Percentiles rank a stretch among this genome's conserved stretches.
phyloP scores from a whole-genome alignment of 108 stramenopile genomes.

The Skeletonema menzelii region DNA sequence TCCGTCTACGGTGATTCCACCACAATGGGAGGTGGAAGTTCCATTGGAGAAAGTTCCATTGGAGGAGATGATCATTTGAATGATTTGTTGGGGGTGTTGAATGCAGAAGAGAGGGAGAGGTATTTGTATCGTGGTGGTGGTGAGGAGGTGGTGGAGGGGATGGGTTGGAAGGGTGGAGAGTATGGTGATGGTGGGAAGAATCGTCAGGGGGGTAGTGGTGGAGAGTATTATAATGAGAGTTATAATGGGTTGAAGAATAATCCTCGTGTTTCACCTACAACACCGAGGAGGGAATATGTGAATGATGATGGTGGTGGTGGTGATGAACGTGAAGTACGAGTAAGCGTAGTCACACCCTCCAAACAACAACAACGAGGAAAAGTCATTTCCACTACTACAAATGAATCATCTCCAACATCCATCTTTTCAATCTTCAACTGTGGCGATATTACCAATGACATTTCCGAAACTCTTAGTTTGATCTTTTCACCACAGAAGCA shows the following conservation, averaged over 20 bases:
- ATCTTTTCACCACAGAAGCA: too few relatives aligned
- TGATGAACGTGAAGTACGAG: background rate
- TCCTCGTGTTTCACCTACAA: background rate
- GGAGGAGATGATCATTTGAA: background rate
- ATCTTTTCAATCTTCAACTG: background rate
- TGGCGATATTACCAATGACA: background rate
- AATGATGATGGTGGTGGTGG: background rate
- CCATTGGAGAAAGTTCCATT: background rate
- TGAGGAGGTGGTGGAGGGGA: background rate
- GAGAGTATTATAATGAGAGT: background rate
- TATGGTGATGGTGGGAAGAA: background rate
- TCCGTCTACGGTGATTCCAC: background rate
- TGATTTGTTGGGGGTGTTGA: background rate
- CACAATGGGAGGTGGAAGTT: background rate
- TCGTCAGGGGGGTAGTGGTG: background rate
- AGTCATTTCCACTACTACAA: background rate
- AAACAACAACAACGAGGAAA: too few relatives aligned
- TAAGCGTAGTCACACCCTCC: too few relatives aligned
- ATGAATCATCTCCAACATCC: background rate
- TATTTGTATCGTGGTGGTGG: too few relatives aligned
- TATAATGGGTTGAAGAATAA: background rate
- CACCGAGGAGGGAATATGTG: background rate
- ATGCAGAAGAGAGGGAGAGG: background rate
- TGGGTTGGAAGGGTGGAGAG: background rate
- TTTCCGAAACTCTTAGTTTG: background rate